Base-by-base conservation (phyloP, 2,329 filamentous ascomycete genomes). In the Herpotrichia juniperi region DNA sequence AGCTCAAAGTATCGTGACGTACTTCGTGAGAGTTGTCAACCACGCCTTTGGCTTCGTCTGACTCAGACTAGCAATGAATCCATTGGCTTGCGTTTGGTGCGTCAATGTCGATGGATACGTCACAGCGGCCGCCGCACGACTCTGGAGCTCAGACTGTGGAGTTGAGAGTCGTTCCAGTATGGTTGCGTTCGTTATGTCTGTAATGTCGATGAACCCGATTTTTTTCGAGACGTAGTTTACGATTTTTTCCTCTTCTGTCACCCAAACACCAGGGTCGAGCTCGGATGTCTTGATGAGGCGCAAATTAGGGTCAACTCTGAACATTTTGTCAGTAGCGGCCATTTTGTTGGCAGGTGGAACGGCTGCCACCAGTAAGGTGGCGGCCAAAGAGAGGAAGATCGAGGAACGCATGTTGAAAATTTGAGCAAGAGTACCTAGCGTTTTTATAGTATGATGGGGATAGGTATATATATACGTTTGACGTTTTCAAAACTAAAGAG, bases 21-120 rank as follows among this genome's bases (percentile, higher is more conserved):
- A 40, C 37, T 40, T 40, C 11, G 37, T 40, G 37, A 40, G 37
- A n/a, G 37, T 40, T 7, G 37, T 40, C 37, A 40, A n/a, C 37
- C 37, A 40, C 11, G 19, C 25, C 21, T 40, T 40, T 8, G 37
- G 37, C 12, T n/a, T n/a, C 14, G 37, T 40, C 12, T 40, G 37
- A 5, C 9, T 40, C 11, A 40, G 37, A 19, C 25, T 19, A 7
- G 37, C 37, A 25, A 40, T 40, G 11, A 40, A 7, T 12, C 19
- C 21, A 25, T 40, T 40, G 3, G 37, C 37, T 25, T 40, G 19
- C 9, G 37, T 40, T 40, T 40, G 37, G 19, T 40, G 19, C 21
- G 37, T 40, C 21, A 40, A 14, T 3, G 37, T 25, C 10, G 37
- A 40, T 2, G 37, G 37, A 40, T 40, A 40, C 25, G 19, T 22